Evolutionary conservation across 1,284 basidiomycete genomes (phyloP).

Genomic region (Sutorius eximius): DNA sequence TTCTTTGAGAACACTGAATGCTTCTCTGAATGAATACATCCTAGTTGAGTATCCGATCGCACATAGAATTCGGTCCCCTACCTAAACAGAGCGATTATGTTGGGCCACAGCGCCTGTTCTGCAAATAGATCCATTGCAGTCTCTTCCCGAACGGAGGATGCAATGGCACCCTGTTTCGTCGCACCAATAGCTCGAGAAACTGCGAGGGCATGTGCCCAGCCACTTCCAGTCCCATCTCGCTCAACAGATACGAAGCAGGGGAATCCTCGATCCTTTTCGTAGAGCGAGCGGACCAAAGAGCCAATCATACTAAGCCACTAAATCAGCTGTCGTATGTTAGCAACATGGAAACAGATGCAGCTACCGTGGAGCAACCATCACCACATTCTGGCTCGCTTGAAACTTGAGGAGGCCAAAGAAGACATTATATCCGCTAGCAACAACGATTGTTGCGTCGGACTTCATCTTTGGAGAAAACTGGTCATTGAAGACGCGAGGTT

Average conservation of each 20-base stretch:
- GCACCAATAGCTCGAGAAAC: constrained; percentile 60
- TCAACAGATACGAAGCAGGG: constrained; percentile 67
- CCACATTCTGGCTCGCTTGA: constrained; percentile 54
- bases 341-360: background rate
- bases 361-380: constrained; percentile 63
- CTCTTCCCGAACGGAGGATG: constrained; percentile 63
- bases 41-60: background rate
- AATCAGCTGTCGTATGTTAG: background rate
- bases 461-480: constrained; percentile 53
- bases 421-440: constrained; percentile 67
- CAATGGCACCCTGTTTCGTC: constrained; percentile 65
- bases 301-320: constrained; percentile 54
- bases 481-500: constrained; percentile 60
- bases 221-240: constrained; percentile 57
- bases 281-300: constrained; percentile 61
- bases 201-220: constrained; percentile 48
- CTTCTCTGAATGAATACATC: constrained; percentile 43
- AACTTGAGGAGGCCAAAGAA: constrained; percentile 61
- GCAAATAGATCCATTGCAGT: constrained; percentile 67
- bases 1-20: constrained; percentile 61
- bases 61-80: constrained; percentile 19
- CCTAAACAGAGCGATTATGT: constrained; percentile 65
- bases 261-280: constrained; percentile 60
- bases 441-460: constrained; percentile 49
- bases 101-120: constrained; percentile 67